Conservation (phyloP, 2,329 filamentous ascomycete genomes). For the Fusarium heterosporum region DNA sequence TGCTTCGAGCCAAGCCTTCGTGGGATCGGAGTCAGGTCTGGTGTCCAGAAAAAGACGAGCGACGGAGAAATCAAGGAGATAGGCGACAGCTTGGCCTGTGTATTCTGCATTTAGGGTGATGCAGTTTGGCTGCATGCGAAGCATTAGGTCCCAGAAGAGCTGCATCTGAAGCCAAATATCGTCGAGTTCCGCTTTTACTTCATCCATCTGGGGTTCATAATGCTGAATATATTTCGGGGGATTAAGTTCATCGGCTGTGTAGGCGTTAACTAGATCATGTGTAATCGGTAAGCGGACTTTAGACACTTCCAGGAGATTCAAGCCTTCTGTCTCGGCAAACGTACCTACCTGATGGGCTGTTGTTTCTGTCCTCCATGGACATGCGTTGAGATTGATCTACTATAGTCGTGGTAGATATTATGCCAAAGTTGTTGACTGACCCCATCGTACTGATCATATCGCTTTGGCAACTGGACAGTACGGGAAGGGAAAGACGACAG, state of each 20-base stretch:
- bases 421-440: background rate
- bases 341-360: background rate
- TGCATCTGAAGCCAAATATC: conserved; percentile 27
- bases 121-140: conserved; percentile 36
- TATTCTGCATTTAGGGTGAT: background rate
- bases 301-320: background rate
- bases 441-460: background rate
- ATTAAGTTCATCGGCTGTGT: background rate
- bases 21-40: background rate
- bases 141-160: conserved; percentile 30
- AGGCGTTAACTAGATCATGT: conserved; percentile 12
- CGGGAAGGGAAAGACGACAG: background rate
- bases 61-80: conserved; percentile 22
- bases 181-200: conserved; percentile 11
- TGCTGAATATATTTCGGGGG: background rate
- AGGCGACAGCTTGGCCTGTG: conserved; percentile 10
- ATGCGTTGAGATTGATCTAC: background rate
- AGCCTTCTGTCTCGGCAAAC: background rate
- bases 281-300: background rate
- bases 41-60: conserved; percentile 2
- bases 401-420: no score
- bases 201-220: background rate
- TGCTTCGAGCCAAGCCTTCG: background rate
- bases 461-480: background rate
- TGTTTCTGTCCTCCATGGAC: conserved; percentile 3